These are phyloP conservation scores for Lumnitzera littorea DNA, from an alignment of 345 rosid genomes.

Conservation along the genomic window DNA sequence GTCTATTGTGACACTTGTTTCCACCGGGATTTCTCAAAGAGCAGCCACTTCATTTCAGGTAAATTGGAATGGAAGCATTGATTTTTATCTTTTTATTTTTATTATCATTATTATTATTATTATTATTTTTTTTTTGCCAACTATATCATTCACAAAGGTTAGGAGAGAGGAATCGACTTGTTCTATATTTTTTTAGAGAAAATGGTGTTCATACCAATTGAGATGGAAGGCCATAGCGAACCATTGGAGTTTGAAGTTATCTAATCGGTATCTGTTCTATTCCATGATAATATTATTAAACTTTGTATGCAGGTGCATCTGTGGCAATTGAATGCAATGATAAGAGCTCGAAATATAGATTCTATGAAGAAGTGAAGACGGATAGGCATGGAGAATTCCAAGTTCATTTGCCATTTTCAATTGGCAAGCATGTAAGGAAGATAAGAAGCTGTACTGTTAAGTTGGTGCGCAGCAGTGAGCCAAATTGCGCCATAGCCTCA, in stretches of 20 bases:
- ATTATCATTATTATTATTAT: no score
- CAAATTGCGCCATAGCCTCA: conserved; percentile 66
- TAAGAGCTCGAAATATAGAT: conserved; percentile 32
- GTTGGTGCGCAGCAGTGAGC: conserved; percentile 63
- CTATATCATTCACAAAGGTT: neutral
- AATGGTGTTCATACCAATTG: no score
- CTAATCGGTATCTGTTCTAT: neutral
- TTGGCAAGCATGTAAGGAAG: conserved; percentile 54
- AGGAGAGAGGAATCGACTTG: no score
- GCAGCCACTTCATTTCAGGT: conserved; percentile 81
- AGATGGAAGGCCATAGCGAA: no score
- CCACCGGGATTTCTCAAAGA: conserved; percentile 39
- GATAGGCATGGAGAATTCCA: conserved; percentile 60
- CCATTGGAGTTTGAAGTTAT: neutral
- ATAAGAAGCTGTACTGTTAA: conserved; percentile 68
- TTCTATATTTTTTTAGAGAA: no score
- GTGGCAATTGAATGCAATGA: conserved; percentile 70
- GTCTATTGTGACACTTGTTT: conserved; percentile 91
- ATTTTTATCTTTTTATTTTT: no score
- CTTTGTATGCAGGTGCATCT: conserved; percentile 53
- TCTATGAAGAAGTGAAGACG: conserved; percentile 58
- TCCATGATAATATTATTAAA: no score
- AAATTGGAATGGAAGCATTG: neutral
- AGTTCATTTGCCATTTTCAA: conserved; percentile 54
- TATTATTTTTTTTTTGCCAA: no score